Evolutionary conservation across 2,329 filamentous ascomycete genomes (phyloP), one percentile per base, ranked within the genome.

Genomic region (Emydomyces testavorans): DNA sequence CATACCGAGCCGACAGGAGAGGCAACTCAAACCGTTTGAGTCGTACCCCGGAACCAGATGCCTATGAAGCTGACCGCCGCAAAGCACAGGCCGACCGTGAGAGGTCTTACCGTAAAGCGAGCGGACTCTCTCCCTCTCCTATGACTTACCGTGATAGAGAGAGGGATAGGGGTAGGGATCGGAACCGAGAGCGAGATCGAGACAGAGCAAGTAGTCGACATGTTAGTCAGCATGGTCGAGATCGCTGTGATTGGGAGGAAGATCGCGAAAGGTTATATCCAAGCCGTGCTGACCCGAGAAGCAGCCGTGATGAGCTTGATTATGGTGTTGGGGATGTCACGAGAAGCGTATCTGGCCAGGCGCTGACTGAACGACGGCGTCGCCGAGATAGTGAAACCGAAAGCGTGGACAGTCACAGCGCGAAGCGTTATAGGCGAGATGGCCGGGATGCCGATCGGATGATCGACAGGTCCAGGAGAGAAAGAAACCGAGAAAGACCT

Each of bases 11-110:
- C 44, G 65, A 67, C 36, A 59, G 65, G 50, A 59, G 63, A 38
- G 63, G 65, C 45, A 60, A 60, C 21, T 62, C 65, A 35, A 71
- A 71, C 55, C 75, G 85, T 57, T 78, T 79, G 57, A 93, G 85
- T 62, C 86, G 88, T 58, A 89, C 83, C 57, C 89, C 88, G n/a
- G 92, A 96, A 65, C 78, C 79, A 50, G 89, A 98, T 68, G 79
- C 86, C 16, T 98, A 98, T 65, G 92, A 96, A 67, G 92, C 89
- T 51, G 92, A 98, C 63, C 81, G 92, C 55, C 83, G 88, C 59
- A 92, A 90, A 65, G 90, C 90, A 36, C 89, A 92, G 61, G 88
- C 89, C 50, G 89, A 94, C 62, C 83, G 93, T 40, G 93, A 96
- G 69, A 83, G 89, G 55, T 89, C 93, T 58, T 93, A 94, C 68